Evolutionary conservation across 1,284 basidiomycete genomes (phyloP).

Genomic region (Trichosporon sp.): DNA sequence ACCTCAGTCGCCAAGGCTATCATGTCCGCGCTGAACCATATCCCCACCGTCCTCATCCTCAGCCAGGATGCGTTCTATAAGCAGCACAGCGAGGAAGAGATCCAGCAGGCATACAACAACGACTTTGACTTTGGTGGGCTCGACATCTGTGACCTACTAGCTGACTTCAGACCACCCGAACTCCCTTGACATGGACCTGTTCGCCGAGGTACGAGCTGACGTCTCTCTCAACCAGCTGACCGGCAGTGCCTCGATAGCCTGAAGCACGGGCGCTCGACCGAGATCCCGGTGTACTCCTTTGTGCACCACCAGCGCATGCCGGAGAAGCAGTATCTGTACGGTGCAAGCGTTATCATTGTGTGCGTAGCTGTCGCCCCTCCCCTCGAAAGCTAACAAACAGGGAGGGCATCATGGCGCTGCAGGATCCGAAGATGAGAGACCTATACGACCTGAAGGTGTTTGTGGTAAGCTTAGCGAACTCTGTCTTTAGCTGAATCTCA

Average conservation of each 20-base stretch:
- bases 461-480: conserved; percentile 30
- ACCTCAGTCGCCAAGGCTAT: conserved; percentile 90
- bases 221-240: conserved; percentile 27
- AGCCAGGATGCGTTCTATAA: conserved; percentile 91
- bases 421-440: conserved; percentile 73
- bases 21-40: conserved; percentile 74
- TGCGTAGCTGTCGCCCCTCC: conserved; percentile 25
- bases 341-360: conserved; percentile 92
- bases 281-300: conserved; percentile 92
- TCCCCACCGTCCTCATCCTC: conserved; percentile 85
- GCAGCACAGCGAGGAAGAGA: conserved; percentile 73
- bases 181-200: conserved; percentile 86
- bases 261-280: conserved; percentile 68
- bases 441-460: conserved; percentile 88
- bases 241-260: conserved; percentile 78
- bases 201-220: conserved; percentile 64
- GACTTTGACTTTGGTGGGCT: conserved; percentile 71
- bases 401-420: conserved; percentile 90
- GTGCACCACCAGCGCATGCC: conserved; percentile 81
- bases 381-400: conserved; percentile 34
- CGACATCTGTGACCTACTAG: background rate
- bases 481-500: conserved; percentile 29
- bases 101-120: conserved; percentile 78
- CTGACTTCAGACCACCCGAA: conserved; percentile 73
- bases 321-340: conserved; percentile 90